phyloP scores from a whole-genome alignment of 192 early-diverging fungal genomes.

The Coemansia reversa region DNA sequence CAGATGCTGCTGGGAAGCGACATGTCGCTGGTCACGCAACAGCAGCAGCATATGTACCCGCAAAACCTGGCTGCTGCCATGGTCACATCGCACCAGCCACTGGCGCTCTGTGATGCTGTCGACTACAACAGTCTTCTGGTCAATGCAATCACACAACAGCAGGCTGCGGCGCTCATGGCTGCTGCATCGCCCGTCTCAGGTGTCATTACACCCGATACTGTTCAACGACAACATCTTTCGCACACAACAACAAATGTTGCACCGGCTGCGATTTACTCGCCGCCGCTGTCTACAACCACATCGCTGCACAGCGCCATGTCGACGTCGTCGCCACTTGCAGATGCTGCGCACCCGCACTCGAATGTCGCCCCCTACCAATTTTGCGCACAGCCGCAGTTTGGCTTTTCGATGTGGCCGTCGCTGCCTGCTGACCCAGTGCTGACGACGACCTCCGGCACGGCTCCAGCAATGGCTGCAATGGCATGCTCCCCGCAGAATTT shows the following conservation, averaged over 20 bases:
- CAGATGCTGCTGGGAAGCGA: constrained; percentile 26
- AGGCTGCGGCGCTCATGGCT: constrained; percentile 11
- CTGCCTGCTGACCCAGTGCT: neutral
- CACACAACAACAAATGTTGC: neutral
- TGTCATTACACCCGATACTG: neutral
- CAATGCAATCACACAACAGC: constrained; percentile 12
- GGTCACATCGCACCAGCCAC: neutral
- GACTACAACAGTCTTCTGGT: constrained; percentile 19
- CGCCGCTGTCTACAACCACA: constrained; percentile 14
- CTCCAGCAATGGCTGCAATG: neutral
- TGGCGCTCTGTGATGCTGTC: constrained; percentile 10
- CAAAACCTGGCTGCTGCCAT: constrained; percentile 5
- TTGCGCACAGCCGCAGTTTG: neutral
- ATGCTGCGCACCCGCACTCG: neutral
- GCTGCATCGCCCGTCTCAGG: constrained; percentile 1
- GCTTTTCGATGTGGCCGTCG: neutral
- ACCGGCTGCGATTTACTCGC: constrained; percentile 18
- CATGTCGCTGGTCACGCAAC: constrained; percentile 6
- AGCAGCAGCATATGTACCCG: constrained; percentile 22
- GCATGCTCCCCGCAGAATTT: neutral
- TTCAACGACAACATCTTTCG: neutral
- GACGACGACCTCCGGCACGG: neutral
- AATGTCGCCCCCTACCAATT: neutral
- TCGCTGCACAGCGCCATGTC: constrained; percentile 19
- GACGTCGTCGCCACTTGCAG: constrained; percentile 12